Conservation (phyloP, 306 rosid genomes). For the Arachis hypogaea region DNA sequence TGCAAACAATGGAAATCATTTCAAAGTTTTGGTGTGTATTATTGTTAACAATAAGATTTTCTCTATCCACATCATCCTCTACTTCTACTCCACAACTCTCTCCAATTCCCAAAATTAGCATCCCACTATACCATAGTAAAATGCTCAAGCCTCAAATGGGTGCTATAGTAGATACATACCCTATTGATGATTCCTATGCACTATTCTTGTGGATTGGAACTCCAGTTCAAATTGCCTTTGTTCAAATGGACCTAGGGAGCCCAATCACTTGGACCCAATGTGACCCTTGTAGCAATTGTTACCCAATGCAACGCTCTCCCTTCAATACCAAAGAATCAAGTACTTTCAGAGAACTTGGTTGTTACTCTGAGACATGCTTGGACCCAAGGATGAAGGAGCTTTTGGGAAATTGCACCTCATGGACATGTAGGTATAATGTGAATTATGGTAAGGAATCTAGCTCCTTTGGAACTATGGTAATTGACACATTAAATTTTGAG, state of each 20-base stretch:
- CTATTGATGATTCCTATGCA: constrained; percentile 32
- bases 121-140: constrained; percentile 37
- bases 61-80: not conserved
- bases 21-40: not conserved
- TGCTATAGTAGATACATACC: constrained; percentile 32
- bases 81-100: not conserved
- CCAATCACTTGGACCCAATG: constrained; percentile 51
- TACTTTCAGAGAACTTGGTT: constrained; percentile 30
- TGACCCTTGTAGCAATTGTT: constrained; percentile 40
- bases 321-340: constrained; percentile 32
- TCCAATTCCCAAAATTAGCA: constrained; percentile 24
- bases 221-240: constrained; percentile 41
- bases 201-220: constrained; percentile 45
- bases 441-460: constrained; percentile 15
- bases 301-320: constrained; percentile 40
- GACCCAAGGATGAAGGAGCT: constrained; percentile 35
- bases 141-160: constrained; percentile 18
- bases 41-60: constrained; percentile 2
- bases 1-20: constrained; percentile 25
- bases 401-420: constrained; percentile 30
- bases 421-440: constrained; percentile 34
- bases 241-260: constrained; percentile 37
- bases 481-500: constrained; percentile 25
- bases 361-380: constrained; percentile 42
- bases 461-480: constrained; percentile 42